A percentile compares a stretch with the other conserved stretches of the same genome.
phyloP scores from a whole-genome alignment of 1,139 yeast species.

The Debaryomycetaceae sp. region DNA sequence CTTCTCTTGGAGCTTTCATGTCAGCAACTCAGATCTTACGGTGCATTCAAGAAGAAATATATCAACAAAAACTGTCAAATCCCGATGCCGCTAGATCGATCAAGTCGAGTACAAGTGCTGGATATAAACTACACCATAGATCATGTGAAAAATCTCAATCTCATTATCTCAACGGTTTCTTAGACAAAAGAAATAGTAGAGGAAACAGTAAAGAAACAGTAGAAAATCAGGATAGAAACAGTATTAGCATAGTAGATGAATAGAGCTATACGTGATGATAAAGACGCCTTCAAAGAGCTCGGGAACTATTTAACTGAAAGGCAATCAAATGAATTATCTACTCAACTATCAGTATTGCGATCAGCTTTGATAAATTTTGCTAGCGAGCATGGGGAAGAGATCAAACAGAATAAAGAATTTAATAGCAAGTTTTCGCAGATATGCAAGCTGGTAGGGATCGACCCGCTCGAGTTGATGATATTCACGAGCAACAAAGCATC shows the following conservation, averaged over 20 bases:
- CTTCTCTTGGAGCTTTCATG: conserved; percentile 25
- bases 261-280: conserved; percentile 10
- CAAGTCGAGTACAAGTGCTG: neutral
- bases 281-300: conserved; percentile 27
- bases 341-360: conserved; percentile 60
- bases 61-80: neutral
- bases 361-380: conserved; percentile 63
- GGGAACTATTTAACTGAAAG: conserved; percentile 28
- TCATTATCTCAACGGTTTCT: no score
- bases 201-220: no score
- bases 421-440: conserved; percentile 69
- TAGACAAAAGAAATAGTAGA: no score
- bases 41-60: neutral
- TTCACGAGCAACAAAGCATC: conserved; percentile 17
- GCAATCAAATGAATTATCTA: conserved; percentile 50
- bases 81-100: neutral
- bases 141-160: no score
- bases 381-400: conserved; percentile 58
- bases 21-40: neutral
- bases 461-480: conserved; percentile 60
- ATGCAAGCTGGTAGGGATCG: conserved; percentile 80
- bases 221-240: no score
- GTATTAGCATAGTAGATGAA: conserved; percentile 2
- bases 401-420: conserved; percentile 60
- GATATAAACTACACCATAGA: conserved; percentile 1